Evolutionary conservation across 768 basidiomycete species (phyloP).

Genomic region (Cubamyces sp.): DNA sequence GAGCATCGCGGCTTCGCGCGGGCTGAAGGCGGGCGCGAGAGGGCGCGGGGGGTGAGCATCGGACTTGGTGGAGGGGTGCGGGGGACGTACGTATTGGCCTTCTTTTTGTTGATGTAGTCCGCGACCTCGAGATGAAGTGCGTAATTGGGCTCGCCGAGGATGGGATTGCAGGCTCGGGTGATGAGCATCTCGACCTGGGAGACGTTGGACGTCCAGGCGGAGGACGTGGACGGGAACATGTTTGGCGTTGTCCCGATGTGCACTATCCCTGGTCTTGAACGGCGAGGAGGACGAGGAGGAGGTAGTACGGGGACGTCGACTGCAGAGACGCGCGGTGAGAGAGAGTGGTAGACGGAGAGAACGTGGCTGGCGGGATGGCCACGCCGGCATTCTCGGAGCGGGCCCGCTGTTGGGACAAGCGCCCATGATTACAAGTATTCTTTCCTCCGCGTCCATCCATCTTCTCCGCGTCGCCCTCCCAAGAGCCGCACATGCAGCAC

Average conservation of each 20-base stretch:
- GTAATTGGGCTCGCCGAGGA: conserved; percentile 88
- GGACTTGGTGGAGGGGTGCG: neutral
- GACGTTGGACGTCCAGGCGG: conserved; percentile 21
- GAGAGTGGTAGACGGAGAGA: neutral
- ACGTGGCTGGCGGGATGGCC: neutral
- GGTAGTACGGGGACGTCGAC: neutral
- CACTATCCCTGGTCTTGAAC: neutral
- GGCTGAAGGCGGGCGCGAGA: conserved; percentile 48
- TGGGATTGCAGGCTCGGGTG: conserved; percentile 85
- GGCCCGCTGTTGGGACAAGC: neutral
- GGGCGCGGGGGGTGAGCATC: neutral
- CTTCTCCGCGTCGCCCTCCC: neutral
- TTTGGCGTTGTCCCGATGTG: neutral
- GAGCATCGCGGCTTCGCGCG: conserved; percentile 89
- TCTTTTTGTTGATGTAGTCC: conserved; percentile 91
- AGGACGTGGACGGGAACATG: conserved; percentile 15
- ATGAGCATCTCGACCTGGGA: conserved; percentile 55
- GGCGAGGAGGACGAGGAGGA: conserved; percentile 6
- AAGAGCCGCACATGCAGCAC: neutral
- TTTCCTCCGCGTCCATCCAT: neutral
- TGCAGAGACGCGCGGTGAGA: too few species aligned
- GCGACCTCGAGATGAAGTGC: conserved; percentile 91
- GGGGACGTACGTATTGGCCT: conserved; percentile 86
- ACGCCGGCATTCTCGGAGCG: neutral
- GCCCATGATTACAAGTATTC: neutral